Evolutionary conservation across 2,329 filamentous ascomycete genomes (phyloP).

Genomic region (Botrytis paeoniae): DNA sequence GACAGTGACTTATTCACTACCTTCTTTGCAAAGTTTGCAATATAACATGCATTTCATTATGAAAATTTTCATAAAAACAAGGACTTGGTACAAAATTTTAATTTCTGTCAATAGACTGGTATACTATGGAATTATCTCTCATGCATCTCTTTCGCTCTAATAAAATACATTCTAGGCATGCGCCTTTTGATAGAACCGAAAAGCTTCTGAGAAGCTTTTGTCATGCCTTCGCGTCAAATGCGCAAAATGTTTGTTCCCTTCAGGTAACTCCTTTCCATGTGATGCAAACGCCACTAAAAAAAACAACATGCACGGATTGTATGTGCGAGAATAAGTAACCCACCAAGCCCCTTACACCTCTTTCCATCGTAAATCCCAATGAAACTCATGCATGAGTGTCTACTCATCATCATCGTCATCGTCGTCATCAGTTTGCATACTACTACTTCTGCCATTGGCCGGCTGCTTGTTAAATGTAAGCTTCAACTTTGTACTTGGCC

Average conservation of each 20-base stretch:
- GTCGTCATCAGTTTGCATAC: constrained; percentile 54
- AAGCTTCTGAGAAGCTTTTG: background rate
- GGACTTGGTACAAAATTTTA: background rate
- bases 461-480: constrained; percentile 54
- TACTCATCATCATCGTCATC: constrained; percentile 40
- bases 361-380: constrained; percentile 20
- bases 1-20: background rate
- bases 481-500: constrained; percentile 56
- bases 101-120: background rate
- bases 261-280: constrained; percentile 15
- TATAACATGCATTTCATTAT: background rate
- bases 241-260: constrained; percentile 1
- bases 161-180: constrained; percentile 38
- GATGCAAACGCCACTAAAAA: constrained; percentile 23
- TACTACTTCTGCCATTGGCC: constrained; percentile 42
- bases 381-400: constrained; percentile 17
- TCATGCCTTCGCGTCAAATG: constrained; percentile 15
- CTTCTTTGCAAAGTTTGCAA: background rate
- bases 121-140: constrained; percentile 3
- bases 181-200: constrained; percentile 18
- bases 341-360: constrained; percentile 20
- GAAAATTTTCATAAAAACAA: background rate
- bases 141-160: constrained; percentile 29
- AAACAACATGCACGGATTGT: constrained; percentile 14
- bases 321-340: constrained; percentile 20